Evolutionary conservation across 257 asterid species (phyloP).

Genomic region (Capsicum chinense): DNA sequence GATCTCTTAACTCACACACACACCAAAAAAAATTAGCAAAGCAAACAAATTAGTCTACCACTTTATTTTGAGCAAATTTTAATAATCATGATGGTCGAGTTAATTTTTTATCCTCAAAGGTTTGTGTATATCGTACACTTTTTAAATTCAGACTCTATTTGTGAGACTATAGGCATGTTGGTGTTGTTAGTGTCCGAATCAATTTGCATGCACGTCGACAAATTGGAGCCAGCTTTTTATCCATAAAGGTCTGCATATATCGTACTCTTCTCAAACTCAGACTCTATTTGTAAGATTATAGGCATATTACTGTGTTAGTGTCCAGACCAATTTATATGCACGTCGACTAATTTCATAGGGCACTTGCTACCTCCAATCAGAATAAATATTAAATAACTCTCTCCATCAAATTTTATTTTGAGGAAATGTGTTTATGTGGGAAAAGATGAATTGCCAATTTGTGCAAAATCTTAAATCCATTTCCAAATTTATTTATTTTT

Average conservation of each 20-base stretch:
- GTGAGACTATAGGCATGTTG: too few relatives aligned
- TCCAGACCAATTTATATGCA: background rate
- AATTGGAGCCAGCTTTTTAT: background rate
- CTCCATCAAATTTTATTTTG: background rate
- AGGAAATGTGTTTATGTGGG: background rate
- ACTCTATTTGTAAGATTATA: too few relatives aligned
- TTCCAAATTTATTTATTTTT: too few relatives aligned
- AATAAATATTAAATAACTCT: background rate
- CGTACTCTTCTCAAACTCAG: too few relatives aligned
- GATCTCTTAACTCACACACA: constrained; percentile 33
- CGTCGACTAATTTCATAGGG: background rate
- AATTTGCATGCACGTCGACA: background rate
- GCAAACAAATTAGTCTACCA: background rate
- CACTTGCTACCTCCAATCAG: too few relatives aligned
- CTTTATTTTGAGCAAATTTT: background rate
- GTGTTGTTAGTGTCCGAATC: background rate
- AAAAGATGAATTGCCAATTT: constrained; percentile 11
- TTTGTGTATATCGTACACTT: too few relatives aligned
- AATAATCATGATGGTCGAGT: too few relatives aligned
- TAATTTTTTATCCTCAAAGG: too few relatives aligned
- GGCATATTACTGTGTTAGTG: background rate
- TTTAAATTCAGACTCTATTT: too few relatives aligned
- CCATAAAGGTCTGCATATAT: too few relatives aligned
- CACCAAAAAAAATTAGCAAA: background rate
- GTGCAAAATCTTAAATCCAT: background rate